A percentile compares a stretch with the other conserved stretches of the same genome.
Conservation (phyloP, 2,329 filamentous ascomycete genomes). For the Tolypocladium tropicale region DNA sequence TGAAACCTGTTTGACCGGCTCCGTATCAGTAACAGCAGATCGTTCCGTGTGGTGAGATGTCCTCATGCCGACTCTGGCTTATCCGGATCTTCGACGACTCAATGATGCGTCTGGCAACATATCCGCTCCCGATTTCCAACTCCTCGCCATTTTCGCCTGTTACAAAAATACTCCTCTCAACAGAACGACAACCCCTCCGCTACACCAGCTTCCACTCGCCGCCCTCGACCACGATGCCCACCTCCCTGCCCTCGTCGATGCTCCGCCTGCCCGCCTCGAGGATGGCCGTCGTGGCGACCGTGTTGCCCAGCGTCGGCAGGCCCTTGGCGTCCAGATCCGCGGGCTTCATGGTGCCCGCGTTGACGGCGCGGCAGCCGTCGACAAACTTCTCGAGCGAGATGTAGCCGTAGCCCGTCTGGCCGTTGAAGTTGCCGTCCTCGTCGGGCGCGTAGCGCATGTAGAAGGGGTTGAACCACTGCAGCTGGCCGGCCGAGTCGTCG, state of each 20-base stretch:
- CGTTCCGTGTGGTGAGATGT: background rate
- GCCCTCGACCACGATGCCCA: slow-evolving; percentile 60
- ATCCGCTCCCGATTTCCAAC: background rate
- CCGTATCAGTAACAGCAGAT: too few relatives aligned
- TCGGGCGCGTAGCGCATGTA: slow-evolving; percentile 94
- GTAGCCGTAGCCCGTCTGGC: slow-evolving; percentile 87
- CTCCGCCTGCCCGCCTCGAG: slow-evolving; percentile 77
- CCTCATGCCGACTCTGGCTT: background rate
- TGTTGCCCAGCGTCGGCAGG: slow-evolving; percentile 78
- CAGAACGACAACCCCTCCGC: background rate
- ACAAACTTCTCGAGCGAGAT: slow-evolving; percentile 95
- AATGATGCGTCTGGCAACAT: background rate
- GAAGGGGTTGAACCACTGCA: slow-evolving; percentile 89
- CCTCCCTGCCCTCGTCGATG: slow-evolving; percentile 70
- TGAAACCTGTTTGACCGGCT: too few relatives aligned
- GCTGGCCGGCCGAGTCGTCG: slow-evolving; percentile 59
- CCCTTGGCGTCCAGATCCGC: slow-evolving; percentile 71
- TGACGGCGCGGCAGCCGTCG: slow-evolving; percentile 71
- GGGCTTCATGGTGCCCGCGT: slow-evolving; percentile 60
- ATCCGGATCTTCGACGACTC: background rate
- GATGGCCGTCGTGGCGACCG: slow-evolving; percentile 84
- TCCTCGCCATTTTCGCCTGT: too few relatives aligned
- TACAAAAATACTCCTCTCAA: too few relatives aligned
- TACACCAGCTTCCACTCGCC: slow-evolving; percentile 58
- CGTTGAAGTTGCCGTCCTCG: slow-evolving; percentile 88